These are phyloP conservation scores for Jaapia argillacea DNA, from an alignment of 768 basidiomycete species.

Conservation along the genomic window DNA sequence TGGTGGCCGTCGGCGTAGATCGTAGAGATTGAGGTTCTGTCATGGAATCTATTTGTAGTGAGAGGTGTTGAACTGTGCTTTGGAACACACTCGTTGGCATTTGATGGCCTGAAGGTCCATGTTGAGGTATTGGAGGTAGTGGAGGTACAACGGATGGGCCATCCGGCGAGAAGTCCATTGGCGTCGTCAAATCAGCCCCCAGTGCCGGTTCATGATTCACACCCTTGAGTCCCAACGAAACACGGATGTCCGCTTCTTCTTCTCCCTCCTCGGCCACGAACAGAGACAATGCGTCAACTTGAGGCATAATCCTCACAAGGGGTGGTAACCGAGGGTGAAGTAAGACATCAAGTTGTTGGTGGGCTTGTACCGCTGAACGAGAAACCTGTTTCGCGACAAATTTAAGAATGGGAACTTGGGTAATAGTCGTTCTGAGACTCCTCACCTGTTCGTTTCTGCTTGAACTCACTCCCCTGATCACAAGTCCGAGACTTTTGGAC, in stretches of 20 bases:
- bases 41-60: not conserved
- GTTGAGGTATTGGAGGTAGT: no score
- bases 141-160: not conserved
- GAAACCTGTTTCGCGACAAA: not conserved
- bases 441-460: constrained; percentile 21
- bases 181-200: not conserved
- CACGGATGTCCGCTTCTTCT: constrained; percentile 45
- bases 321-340: constrained; percentile 79
- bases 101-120: no score
- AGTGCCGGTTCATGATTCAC: not conserved
- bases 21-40: constrained; percentile 1
- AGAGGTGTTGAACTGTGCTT: not conserved
- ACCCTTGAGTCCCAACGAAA: constrained; percentile 25
- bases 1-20: not conserved
- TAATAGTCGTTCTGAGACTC: not conserved
- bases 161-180: no score
- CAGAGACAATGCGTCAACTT: constrained; percentile 50
- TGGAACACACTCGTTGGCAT: not conserved
- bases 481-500: constrained; percentile 51
- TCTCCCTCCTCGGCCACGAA: constrained; percentile 52
- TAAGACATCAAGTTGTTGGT: constrained; percentile 44
- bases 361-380: constrained; percentile 6
- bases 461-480: constrained; percentile 30
- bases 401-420: not conserved
- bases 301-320: constrained; percentile 55